Conservation (phyloP, 2,329 filamentous ascomycete genomes). For the Stylonectria norvegica region DNA sequence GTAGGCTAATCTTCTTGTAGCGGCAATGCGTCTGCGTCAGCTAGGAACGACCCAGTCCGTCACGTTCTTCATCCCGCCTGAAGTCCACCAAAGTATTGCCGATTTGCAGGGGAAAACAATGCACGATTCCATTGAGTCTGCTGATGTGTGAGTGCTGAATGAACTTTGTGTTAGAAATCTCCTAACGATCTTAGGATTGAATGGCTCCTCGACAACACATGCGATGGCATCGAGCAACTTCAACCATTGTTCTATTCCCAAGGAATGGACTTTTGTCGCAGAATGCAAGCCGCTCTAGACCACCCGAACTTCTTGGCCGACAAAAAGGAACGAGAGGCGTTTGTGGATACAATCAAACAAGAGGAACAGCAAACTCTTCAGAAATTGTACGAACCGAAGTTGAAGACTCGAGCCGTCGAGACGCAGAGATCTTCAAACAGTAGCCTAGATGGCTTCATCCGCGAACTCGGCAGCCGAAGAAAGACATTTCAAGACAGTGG, state of each 20-base stretch:
- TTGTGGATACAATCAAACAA: constrained; percentile 36
- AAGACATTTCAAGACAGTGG: constrained; percentile 25
- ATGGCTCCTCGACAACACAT: constrained; percentile 64
- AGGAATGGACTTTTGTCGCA: constrained; percentile 56
- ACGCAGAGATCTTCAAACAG: constrained; percentile 13
- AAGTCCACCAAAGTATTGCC: constrained; percentile 60
- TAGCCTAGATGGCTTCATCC: constrained; percentile 15
- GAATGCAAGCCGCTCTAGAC: constrained; percentile 46
- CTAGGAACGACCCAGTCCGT: constrained; percentile 53
- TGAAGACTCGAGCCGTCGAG: constrained; percentile 10
- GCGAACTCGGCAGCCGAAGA: constrained; percentile 18
- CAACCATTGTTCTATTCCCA: constrained; percentile 58
- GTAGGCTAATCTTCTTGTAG: too few species aligned
- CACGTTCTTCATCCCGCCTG: constrained; percentile 52
- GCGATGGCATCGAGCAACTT: constrained; percentile 54
- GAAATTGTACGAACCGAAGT: constrained; percentile 50
- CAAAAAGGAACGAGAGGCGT: constrained; percentile 32
- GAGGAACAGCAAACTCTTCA: constrained; percentile 55
- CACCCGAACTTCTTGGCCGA: constrained; percentile 43
- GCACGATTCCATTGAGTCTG: constrained; percentile 20
- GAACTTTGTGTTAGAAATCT: background rate
- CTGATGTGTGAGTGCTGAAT: constrained; percentile 36
- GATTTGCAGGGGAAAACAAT: constrained; percentile 35
- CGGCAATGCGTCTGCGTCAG: constrained; percentile 62
- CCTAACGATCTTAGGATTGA: constrained; percentile 17